These are phyloP conservation scores for Flammula alnicola DNA, from an alignment of 1,284 basidiomycete genomes.

Conservation along the genomic window DNA sequence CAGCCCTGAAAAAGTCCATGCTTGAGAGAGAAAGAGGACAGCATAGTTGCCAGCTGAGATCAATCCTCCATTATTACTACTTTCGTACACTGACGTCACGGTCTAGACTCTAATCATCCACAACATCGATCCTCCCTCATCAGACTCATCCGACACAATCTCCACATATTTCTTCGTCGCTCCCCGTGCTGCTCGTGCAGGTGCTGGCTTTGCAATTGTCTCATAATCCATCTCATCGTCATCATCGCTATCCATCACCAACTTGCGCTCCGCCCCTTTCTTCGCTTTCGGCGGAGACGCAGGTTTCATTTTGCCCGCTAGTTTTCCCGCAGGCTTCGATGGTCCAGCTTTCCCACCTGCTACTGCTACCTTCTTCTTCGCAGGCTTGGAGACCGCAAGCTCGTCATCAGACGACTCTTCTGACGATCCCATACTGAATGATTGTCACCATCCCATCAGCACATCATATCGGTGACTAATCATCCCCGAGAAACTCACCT, in stretches of 20 bases:
- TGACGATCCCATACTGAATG: constrained; percentile 12
- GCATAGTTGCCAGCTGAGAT: too few relatives aligned
- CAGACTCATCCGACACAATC: constrained; percentile 50
- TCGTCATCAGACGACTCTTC: constrained; percentile 39
- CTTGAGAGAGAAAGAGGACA: not conserved
- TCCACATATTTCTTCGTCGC: constrained; percentile 58
- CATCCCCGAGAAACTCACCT: constrained; percentile 43
- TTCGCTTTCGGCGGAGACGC: constrained; percentile 52
- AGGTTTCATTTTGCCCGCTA: constrained; percentile 59
- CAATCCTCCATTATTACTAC: too few relatives aligned
- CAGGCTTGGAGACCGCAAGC: constrained; percentile 48
- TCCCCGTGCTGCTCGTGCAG: constrained; percentile 41
- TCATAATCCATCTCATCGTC: constrained; percentile 41
- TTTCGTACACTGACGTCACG: constrained; percentile 26
- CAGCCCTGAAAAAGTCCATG: constrained; percentile 20
- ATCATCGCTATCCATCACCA: constrained; percentile 40
- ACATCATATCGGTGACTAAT: constrained; percentile 3
- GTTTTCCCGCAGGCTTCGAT: constrained; percentile 56
- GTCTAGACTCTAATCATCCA: constrained; percentile 31
- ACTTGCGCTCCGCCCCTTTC: constrained; percentile 41
- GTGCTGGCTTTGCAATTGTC: constrained; percentile 34
- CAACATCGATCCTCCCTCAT: constrained; percentile 41
- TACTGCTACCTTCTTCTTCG: constrained; percentile 59
- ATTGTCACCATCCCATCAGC: constrained; percentile 8
- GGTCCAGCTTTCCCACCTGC: too few relatives aligned